These are phyloP conservation scores for Trichoderma gamsii DNA, from an alignment of 495 filamentous ascomycete genomes.

Conservation along the genomic window DNA sequence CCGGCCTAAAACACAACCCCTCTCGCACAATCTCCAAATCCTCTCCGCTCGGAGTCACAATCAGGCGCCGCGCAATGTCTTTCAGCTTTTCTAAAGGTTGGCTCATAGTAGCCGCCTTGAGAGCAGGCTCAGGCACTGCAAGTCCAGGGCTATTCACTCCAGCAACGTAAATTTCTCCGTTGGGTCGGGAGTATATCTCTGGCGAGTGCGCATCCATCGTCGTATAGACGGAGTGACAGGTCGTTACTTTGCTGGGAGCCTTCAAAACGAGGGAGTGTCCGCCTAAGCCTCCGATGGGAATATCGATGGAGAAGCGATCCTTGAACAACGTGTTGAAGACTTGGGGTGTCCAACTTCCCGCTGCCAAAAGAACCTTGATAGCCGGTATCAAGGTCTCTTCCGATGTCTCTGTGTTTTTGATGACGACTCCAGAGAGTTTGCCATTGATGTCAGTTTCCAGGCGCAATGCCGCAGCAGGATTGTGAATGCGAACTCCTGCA, in stretches of 20 bases:
- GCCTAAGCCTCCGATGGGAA: constrained; percentile 58
- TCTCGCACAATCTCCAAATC: constrained; percentile 59
- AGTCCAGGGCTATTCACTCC: constrained; percentile 59
- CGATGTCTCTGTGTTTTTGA: constrained; percentile 40
- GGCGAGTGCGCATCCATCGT: constrained; percentile 58
- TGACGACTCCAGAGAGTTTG: constrained; percentile 41
- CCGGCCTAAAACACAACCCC: constrained; percentile 67
- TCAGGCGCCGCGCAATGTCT: constrained; percentile 52
- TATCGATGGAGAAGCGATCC: constrained; percentile 30
- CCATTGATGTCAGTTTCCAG: constrained; percentile 42
- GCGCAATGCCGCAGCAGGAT: constrained; percentile 52
- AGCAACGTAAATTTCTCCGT: constrained; percentile 65
- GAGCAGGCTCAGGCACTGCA: constrained; percentile 50
- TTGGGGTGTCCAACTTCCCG: constrained; percentile 62
- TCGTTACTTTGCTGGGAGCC: constrained; percentile 41
- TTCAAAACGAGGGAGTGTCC: constrained; percentile 65
- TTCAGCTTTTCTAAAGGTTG: constrained; percentile 47
- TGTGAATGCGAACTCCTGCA: constrained; percentile 60
- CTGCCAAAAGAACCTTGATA: constrained; percentile 55
- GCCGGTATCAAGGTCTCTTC: constrained; percentile 50
- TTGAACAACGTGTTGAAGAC: constrained; percentile 63
- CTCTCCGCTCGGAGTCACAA: constrained; percentile 32
- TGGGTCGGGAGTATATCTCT: constrained; percentile 63
- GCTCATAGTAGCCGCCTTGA: constrained; percentile 39
- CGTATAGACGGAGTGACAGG: constrained; percentile 68